Evolutionary conservation across 495 filamentous ascomycete genomes (phyloP), one percentile per base, ranked within the genome.

Genomic region (Penicillium canariense): DNA sequence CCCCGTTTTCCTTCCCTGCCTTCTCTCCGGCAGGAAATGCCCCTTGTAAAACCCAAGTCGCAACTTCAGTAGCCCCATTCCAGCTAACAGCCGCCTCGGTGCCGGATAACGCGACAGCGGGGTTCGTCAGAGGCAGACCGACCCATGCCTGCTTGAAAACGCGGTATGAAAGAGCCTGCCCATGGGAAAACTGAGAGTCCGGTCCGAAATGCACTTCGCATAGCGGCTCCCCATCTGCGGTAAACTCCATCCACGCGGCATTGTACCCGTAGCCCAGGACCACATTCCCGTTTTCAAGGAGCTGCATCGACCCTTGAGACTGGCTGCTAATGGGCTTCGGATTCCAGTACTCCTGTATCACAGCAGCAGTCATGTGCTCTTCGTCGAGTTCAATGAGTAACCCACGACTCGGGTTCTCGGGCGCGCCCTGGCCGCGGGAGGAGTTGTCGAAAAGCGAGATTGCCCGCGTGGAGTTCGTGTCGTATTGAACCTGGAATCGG

Each of bases 251-350:
- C 55, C 81, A 66, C 0, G 74, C 68, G 14, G 77, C 67, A 35
- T 74, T 69, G 43, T 66, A 66, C 1, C 81, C 82, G 58, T 78
- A 84, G 10, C 69, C 76, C 20, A 80, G 30, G 9, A 84, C 52
- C 22, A 74, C 68, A 55, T 79, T 77, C 0, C 73, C 79, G 48
- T 68, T 73, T 5, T 61, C 58, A 0, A 82, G 65, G 6, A 74
- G 27, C 58, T 81, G 74, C 17, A 74, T 57, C 11, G 73, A 75
- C 10, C 82, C 82, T 54, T 79, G 74, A 0, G 72, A 78, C 11
- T 67, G 67, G 17, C 66, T 67, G 38, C 57, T 68, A 10, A 77
- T 68, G 5, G 60, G 38, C 12, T 69, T 25, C 1, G 64, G 54
- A 22, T 66, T 70, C 56, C 53, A 62, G 61, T 76, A 81, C 14